Conservation (phyloP, 257 asterid species). For the Solanum sitiens region DNA sequence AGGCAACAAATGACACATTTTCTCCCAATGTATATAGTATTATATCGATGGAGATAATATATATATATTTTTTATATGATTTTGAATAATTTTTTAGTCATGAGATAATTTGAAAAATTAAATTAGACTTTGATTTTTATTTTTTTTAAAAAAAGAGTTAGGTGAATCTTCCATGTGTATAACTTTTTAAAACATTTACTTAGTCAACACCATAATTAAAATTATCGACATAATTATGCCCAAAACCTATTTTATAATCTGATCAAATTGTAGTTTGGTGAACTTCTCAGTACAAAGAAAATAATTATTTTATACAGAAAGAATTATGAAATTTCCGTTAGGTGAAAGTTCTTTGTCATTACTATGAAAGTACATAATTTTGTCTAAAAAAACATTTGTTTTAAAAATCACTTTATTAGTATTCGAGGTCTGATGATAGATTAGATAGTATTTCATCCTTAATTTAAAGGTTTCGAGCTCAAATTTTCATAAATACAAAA, state of each 20-base stretch:
- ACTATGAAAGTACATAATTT: neutral
- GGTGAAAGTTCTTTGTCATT: neutral
- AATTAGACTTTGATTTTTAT: neutral
- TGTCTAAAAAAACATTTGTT: neutral
- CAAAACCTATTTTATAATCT: neutral
- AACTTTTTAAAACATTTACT: neutral
- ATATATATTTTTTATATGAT: too few species aligned
- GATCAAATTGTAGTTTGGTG: neutral
- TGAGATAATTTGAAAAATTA: too few species aligned
- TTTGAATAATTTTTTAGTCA: neutral
- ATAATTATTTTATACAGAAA: neutral
- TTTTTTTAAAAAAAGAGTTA: neutral
- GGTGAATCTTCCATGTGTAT: neutral
- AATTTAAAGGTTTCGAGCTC: neutral
- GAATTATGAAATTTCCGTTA: neutral
- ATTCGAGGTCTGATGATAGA: neutral
- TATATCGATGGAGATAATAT: neutral
- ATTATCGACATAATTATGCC: neutral
- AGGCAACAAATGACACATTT: neutral
- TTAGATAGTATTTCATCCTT: rapidly evolving
- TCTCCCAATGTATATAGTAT: neutral
- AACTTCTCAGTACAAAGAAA: neutral
- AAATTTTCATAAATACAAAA: too few species aligned
- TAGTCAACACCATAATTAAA: neutral
- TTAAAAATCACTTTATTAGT: neutral